phyloP scores from a whole-genome alignment of 2,329 filamentous ascomycete species.

The Microdochium trichocladiopsis region DNA sequence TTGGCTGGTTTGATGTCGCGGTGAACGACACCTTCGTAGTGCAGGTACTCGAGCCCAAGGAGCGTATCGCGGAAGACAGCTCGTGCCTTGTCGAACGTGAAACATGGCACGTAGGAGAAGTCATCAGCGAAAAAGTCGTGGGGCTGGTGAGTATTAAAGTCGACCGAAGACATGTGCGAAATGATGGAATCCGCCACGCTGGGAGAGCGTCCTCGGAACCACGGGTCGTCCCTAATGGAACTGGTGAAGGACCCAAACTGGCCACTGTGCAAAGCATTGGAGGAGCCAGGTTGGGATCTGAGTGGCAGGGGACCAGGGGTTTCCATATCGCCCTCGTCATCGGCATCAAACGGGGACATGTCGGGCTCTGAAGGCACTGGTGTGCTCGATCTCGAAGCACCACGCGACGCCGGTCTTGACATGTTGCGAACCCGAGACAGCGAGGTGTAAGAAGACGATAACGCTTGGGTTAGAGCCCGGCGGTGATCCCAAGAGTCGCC shows the following conservation, averaged over 20 bases:
- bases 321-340: conserved; percentile 44
- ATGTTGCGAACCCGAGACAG: conserved; percentile 38
- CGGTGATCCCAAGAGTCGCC: conserved; percentile 9
- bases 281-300: conserved; percentile 43
- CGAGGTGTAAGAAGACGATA: conserved; percentile 26
- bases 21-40: conserved; percentile 79
- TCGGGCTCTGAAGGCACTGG: conserved; percentile 26
- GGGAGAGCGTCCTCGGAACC: conserved; percentile 60
- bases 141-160: conserved; percentile 42
- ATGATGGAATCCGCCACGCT: conserved; percentile 76
- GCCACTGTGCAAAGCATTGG: conserved; percentile 39
- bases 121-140: conserved; percentile 75
- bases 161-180: conserved; percentile 61
- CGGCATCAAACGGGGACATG: conserved; percentile 17
- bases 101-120: conserved; percentile 86
- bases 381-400: conserved; percentile 24
- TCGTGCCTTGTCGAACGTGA: conserved; percentile 78
- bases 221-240: conserved; percentile 65
- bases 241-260: conserved; percentile 40
- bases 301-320: conserved; percentile 38
- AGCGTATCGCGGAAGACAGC: conserved; percentile 88
- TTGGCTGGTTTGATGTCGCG: conserved; percentile 87
- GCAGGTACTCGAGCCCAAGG: conserved; percentile 85
- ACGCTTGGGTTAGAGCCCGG: conserved; percentile 5
- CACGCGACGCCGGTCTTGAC: conserved; percentile 29